Evolutionary conservation across 2,329 filamentous ascomycete genomes (phyloP).

Genomic region (Fusarium devonianum): DNA sequence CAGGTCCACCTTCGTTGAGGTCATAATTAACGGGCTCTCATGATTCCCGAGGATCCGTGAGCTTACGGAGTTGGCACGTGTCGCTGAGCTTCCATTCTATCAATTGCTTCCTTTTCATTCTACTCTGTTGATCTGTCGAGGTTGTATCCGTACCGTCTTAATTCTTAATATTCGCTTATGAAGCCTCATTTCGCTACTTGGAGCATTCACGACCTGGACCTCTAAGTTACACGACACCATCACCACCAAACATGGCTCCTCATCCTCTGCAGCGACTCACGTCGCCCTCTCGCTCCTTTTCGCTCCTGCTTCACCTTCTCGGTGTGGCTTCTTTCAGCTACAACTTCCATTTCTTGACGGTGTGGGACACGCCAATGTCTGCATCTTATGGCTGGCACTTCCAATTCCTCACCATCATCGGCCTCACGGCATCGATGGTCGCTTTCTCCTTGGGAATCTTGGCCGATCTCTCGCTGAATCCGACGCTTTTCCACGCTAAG

Average conservation of each 20-base stretch:
- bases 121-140: neutral
- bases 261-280: slow-evolving; percentile 72
- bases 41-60: slow-evolving; percentile 28
- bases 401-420: slow-evolving; percentile 78
- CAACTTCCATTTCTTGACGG: slow-evolving; percentile 60
- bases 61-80: neutral
- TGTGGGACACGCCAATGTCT: slow-evolving; percentile 60
- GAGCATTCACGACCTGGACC: neutral
- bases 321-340: slow-evolving; percentile 62
- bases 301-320: slow-evolving; percentile 66
- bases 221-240: neutral
- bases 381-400: slow-evolving; percentile 71
- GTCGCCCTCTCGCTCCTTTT: slow-evolving; percentile 70
- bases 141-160: neutral
- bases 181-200: neutral
- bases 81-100: slow-evolving; percentile 7
- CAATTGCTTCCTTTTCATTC: neutral
- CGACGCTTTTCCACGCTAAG: slow-evolving; percentile 68
- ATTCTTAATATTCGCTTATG: too few relatives aligned
- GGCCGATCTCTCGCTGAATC: slow-evolving; percentile 68
- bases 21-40: slow-evolving; percentile 35
- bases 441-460: slow-evolving; percentile 69
- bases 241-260: slow-evolving; percentile 46
- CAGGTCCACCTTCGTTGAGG: slow-evolving; percentile 33
- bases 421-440: slow-evolving; percentile 65